These are phyloP conservation scores for Penicillium canariense DNA, from an alignment of 495 filamentous ascomycete genomes.

Conservation along the genomic window DNA sequence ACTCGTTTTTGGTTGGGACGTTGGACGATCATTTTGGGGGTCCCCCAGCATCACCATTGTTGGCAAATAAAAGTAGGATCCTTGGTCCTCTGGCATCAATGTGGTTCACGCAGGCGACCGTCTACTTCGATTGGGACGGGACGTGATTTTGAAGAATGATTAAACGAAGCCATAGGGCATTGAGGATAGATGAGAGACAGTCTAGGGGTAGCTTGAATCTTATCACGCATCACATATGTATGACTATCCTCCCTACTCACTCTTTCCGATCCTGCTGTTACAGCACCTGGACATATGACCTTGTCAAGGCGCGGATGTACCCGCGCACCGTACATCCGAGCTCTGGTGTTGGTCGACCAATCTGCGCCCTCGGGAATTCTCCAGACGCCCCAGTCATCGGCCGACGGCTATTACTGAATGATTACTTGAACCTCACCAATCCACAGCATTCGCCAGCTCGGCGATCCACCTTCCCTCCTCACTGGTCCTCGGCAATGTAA, in stretches of 20 bases:
- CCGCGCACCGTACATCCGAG: not conserved
- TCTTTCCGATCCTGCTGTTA: not conserved
- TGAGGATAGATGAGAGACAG: not conserved
- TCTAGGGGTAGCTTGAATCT: not conserved
- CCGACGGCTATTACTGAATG: conserved; percentile 11
- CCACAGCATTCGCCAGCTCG: conserved; percentile 1
- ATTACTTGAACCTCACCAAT: conserved; percentile 28
- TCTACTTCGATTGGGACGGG: too few species aligned
- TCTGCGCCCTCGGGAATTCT: not conserved
- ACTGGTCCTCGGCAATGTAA: conserved; percentile 2
- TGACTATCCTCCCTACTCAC: not conserved
- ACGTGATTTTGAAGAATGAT: not conserved
- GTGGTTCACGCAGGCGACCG: too few species aligned
- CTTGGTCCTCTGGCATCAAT: too few species aligned
- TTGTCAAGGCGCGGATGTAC: not conserved
- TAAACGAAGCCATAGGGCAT: not conserved
- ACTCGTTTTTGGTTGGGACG: not conserved
- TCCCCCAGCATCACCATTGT: not conserved
- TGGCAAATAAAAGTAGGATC: too few species aligned
- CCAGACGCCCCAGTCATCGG: not conserved
- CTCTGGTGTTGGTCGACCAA: not conserved
- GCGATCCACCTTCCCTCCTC: not conserved
- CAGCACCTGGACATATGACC: not conserved
- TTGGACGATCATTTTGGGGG: not conserved
- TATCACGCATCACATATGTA: not conserved